Percentiles rank a stretch among this genome's conserved stretches.
Conservation (phyloP, 306 rosid genomes). For the Hylodesmum podocarpum region DNA sequence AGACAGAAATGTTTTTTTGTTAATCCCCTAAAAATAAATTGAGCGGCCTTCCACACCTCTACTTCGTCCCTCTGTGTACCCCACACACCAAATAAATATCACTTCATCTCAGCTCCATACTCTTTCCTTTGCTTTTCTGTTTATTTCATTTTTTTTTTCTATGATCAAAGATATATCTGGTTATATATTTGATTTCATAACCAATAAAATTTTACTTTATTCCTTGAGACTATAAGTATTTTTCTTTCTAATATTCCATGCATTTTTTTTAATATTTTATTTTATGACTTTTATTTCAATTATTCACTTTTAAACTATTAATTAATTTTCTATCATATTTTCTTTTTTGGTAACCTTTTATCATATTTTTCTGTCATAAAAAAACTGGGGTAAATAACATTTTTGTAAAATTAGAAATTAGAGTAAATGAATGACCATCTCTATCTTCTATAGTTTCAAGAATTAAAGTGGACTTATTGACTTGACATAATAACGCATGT, state of each 20-base stretch:
- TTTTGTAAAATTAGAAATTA: neutral
- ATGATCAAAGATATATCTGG: neutral
- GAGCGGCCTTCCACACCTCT: too few relatives aligned
- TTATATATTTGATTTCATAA: neutral
- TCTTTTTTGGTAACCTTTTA: too few relatives aligned
- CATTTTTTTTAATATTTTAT: neutral
- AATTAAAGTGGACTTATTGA: neutral
- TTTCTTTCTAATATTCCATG: neutral
- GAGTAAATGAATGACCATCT: neutral
- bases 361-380: neutral
- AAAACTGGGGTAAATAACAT: neutral
- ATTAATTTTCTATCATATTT: too few relatives aligned
- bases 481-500: neutral
- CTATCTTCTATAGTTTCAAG: neutral
- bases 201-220: neutral
- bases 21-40: too few relatives aligned
- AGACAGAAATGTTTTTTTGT: too few relatives aligned
- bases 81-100: neutral
- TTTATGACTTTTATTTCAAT: neutral
- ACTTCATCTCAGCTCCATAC: neutral
- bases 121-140: neutral
- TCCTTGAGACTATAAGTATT: neutral
- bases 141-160: neutral
- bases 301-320: neutral
- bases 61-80: neutral